A percentile compares a stretch with the other conserved stretches of the same genome.
These are phyloP conservation scores for Debaryomyces subglobosus DNA, from an alignment of 1,139 yeast genomes.

Conservation along the genomic window DNA sequence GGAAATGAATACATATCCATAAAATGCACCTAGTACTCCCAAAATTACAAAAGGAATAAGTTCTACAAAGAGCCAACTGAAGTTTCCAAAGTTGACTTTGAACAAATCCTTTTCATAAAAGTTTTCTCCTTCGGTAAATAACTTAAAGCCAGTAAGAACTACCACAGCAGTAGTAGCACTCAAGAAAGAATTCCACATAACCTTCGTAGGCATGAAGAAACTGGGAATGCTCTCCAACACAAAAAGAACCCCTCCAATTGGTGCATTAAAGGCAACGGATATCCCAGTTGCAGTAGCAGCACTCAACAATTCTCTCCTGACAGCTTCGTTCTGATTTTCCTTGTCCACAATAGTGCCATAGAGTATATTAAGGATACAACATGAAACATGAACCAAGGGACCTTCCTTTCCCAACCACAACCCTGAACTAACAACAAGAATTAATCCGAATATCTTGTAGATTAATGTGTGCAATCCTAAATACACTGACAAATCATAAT, in stretches of 20 bases:
- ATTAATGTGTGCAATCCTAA: constrained; percentile 51
- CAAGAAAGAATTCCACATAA: constrained; percentile 83
- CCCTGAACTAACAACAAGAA: constrained; percentile 77
- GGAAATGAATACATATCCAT: constrained; percentile 58
- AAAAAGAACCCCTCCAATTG: constrained; percentile 91
- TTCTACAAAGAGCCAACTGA: constrained; percentile 75
- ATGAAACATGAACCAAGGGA: constrained; percentile 85
- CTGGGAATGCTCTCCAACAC: constrained; percentile 74
- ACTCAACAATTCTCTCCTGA: constrained; percentile 63
- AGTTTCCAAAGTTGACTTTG: constrained; percentile 63
- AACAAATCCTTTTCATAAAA: constrained; percentile 61
- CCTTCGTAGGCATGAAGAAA: constrained; percentile 61
- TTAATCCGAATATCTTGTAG: constrained; percentile 55
- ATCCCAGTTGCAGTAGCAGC: constrained; percentile 95
- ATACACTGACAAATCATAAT: constrained; percentile 44
- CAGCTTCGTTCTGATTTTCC: constrained; percentile 49
- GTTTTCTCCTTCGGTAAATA: constrained; percentile 59
- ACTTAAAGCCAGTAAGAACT: constrained; percentile 55
- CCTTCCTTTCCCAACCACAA: constrained; percentile 94
- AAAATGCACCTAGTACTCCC: constrained; percentile 70
- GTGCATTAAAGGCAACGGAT: constrained; percentile 91
- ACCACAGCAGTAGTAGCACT: constrained; percentile 77
- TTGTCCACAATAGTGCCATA: constrained; percentile 42
- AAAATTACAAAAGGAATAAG: constrained; percentile 66
- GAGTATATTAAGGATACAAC: constrained; percentile 53